Evolutionary conservation across 371 early-diverging fungal species (phyloP), one percentile per base, ranked within the genome.

Genomic region (Nematocida ironsii): DNA sequence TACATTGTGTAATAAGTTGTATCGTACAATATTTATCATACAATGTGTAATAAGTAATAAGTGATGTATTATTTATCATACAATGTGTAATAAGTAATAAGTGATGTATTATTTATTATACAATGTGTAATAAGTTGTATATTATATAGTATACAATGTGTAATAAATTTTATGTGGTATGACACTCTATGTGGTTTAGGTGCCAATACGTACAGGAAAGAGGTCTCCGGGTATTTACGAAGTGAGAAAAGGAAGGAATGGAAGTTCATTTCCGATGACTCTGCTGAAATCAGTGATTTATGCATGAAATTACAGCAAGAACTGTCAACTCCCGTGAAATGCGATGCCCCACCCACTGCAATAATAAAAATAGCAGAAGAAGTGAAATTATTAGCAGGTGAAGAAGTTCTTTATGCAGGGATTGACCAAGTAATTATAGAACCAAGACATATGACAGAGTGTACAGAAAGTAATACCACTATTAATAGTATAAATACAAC

Each of bases 221-320:
- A 70, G 39, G 33, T 70, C 42, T n/a, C 1, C 18, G 80, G 80
- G 25, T 55, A 42, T 9, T 39, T 78, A 16, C 1, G 56, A 4
- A 33, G 70, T 11, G 18, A 16, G 33, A 78, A 78, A 5, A 25
- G 57, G 42, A 69, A 45, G 23, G 80, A 70, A 47, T 78, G 80
- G 80, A 48, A 67, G 62, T 78, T 78, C 45, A 54, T 16, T 47
- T 70, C 80, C 3, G 5, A 20, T 16, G 7, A 20, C 11, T 18
- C 25, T 40, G 72, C 72, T 25, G 71, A 40, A 9, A 42, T 78
- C 20, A 5, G 58, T 6, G 71, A 78, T 60, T 40, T 78, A 18
- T 70, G 69, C 71, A 20, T 0, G 3, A 71, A 78, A 42, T 42
- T 78, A 47, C 11, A 78, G 62, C 11, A 4, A 23, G 58, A 67